A percentile compares a stretch with the other conserved stretches of the same genome.
phyloP scores from a whole-genome alignment of 495 filamentous ascomycete species.

The Neurospora sp. region DNA sequence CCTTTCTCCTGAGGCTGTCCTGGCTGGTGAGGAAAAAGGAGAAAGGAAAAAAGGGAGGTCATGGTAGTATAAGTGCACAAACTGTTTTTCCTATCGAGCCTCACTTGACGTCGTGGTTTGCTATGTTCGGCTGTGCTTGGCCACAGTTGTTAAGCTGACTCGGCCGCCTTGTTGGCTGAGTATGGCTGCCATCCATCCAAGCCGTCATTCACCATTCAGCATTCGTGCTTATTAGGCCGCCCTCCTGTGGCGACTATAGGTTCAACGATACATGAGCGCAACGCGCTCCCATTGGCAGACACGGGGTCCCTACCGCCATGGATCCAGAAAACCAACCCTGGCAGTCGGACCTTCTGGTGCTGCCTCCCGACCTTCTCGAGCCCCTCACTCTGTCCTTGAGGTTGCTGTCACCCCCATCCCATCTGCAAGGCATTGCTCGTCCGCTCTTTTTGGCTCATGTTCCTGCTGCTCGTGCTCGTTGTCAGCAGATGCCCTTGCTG shows the following conservation, averaged over 20 bases:
- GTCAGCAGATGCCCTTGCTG: background rate
- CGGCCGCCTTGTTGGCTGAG: background rate
- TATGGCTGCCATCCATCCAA: background rate
- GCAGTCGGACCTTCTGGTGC: background rate
- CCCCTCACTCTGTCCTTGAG: background rate
- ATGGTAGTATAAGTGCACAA: background rate
- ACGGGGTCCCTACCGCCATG: background rate
- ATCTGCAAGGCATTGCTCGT: background rate
- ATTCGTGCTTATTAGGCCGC: background rate
- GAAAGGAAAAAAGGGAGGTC: background rate
- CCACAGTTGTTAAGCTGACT: background rate
- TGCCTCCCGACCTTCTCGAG: background rate
- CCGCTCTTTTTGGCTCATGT: background rate
- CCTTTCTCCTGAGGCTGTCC: background rate
- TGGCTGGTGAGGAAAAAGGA: background rate
- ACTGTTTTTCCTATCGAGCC: background rate
- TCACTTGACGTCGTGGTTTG: conserved; percentile 3
- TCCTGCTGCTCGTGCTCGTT: background rate
- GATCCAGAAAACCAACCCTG: background rate
- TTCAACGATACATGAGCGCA: background rate
- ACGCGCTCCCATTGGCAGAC: background rate
- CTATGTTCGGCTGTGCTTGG: background rate
- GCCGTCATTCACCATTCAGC: background rate
- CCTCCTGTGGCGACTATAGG: background rate
- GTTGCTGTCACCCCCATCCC: background rate